These are phyloP conservation scores for Candida sp. DNA, from an alignment of 1,139 yeast species.

Conservation along the genomic window DNA sequence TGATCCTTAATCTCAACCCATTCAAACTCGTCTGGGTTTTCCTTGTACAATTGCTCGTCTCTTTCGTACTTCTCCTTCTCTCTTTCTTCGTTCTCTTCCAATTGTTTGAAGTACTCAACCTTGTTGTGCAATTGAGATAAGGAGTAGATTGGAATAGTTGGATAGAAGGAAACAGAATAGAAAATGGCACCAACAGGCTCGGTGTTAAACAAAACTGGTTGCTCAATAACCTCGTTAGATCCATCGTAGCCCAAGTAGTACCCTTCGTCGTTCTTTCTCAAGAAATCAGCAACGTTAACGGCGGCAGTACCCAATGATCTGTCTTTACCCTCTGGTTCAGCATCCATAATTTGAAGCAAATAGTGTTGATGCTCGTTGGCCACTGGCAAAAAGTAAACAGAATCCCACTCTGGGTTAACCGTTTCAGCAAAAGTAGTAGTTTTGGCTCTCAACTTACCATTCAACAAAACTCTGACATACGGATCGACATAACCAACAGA, in stretches of 20 bases:
- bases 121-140: conserved; percentile 52
- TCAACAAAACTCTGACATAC: conserved; percentile 59
- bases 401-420: conserved; percentile 58
- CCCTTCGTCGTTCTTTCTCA: conserved; percentile 52
- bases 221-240: conserved; percentile 44
- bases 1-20: conserved; percentile 62
- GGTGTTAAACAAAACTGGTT: conserved; percentile 48
- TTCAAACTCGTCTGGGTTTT: conserved; percentile 65
- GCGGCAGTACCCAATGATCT: conserved; percentile 65
- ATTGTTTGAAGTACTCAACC: conserved; percentile 34
- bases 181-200: conserved; percentile 51
- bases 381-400: conserved; percentile 65
- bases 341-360: conserved; percentile 64
- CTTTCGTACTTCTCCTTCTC: conserved; percentile 37
- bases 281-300: conserved; percentile 51
- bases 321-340: conserved; percentile 65
- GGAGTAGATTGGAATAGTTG: conserved; percentile 65
- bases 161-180: conserved; percentile 67
- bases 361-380: conserved; percentile 64
- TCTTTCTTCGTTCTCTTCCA: conserved; percentile 35
- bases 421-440: conserved; percentile 62
- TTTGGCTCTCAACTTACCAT: conserved; percentile 60
- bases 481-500: conserved; percentile 77
- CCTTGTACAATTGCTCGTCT: conserved; percentile 55
- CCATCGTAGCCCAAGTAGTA: conserved; percentile 57